A percentile compares a stretch with the other conserved stretches of the same genome.
Conservation (phyloP, 169 alveolate species). For the Plasmodium sp. region DNA sequence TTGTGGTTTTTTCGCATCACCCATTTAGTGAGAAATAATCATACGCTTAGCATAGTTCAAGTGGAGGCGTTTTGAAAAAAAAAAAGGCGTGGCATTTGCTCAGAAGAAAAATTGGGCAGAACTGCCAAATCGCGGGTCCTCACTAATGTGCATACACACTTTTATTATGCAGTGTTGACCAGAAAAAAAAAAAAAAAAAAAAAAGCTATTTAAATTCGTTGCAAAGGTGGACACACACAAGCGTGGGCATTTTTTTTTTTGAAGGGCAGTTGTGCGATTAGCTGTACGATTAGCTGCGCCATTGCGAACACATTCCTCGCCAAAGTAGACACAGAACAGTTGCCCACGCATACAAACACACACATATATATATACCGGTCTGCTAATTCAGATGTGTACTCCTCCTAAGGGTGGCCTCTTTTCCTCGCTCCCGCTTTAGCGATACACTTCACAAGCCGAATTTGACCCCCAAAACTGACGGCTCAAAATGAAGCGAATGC, state of each 20-base stretch:
- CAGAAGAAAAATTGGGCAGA: neutral
- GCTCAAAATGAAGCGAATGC: neutral
- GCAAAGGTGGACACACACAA: neutral
- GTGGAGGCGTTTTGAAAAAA: neutral
- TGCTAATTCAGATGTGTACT: neutral
- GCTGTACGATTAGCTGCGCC: neutral
- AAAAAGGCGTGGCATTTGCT: neutral
- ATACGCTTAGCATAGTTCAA: neutral
- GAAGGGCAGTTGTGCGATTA: neutral
- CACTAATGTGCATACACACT: neutral
- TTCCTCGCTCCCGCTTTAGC: neutral
- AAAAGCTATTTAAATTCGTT: neutral
- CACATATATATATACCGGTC: neutral
- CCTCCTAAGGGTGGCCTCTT: neutral
- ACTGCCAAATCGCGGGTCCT: neutral
- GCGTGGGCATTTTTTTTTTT: neutral
- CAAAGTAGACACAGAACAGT: neutral
- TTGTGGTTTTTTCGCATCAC: neutral
- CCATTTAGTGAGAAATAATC: neutral
- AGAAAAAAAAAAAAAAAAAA: neutral
- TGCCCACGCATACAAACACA: neutral
- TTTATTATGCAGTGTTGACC: neutral
- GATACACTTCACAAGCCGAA: neutral
- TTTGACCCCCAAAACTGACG: neutral
- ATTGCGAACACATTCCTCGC: neutral